Percentiles rank a stretch among this genome's conserved stretches.
Conservation (phyloP, 768 basidiomycete species). For the Amanita rimosa region DNA sequence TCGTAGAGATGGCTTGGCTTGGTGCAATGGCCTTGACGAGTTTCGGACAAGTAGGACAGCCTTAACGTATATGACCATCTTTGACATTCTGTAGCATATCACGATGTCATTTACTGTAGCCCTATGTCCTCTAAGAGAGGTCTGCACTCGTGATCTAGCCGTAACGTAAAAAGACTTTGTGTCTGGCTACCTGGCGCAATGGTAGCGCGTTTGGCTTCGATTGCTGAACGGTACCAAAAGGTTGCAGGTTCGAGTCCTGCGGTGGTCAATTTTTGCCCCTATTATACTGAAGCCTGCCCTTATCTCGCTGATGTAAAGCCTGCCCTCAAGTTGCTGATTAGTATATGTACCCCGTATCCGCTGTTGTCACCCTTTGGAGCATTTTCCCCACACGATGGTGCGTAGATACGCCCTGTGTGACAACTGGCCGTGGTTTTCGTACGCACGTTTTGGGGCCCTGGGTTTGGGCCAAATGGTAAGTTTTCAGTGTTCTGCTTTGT, state of each 20-base stretch:
- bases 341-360: neutral
- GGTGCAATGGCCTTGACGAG: constrained; percentile 42
- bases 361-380: neutral
- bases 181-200: constrained; percentile 78
- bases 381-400: neutral
- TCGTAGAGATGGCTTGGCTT: constrained; percentile 46
- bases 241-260: constrained; percentile 97
- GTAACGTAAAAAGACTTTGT: neutral
- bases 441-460: neutral
- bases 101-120: neutral
- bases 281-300: neutral
- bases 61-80: constrained; percentile 1
- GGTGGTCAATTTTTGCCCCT: constrained; percentile 46
- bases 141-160: too few species aligned
- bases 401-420: neutral
- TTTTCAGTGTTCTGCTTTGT: neutral
- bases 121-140: too few species aligned
- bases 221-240: constrained; percentile 71
- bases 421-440: neutral
- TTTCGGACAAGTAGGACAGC: constrained; percentile 21
- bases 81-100: neutral
- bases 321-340: neutral
- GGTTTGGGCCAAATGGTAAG: neutral
- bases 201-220: constrained; percentile 96
- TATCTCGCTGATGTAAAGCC: neutral